These are phyloP conservation scores for Aspergillus baeticus DNA, from an alignment of 495 filamentous ascomycete genomes.

Conservation along the genomic window DNA sequence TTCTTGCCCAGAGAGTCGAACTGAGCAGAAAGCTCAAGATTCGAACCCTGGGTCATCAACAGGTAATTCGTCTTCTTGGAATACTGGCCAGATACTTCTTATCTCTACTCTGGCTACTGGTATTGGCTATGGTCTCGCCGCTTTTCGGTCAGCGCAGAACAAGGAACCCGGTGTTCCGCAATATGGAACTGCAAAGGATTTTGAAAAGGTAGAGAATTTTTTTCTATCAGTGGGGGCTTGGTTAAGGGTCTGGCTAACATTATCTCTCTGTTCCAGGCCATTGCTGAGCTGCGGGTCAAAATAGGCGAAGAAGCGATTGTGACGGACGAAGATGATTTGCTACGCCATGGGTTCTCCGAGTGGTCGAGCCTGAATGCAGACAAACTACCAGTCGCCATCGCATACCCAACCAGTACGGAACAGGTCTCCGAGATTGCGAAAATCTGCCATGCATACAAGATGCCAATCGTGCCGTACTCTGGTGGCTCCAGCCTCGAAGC, in stretches of 20 bases:
- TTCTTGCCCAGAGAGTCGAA: slow-evolving; percentile 12
- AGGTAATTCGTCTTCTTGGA: slow-evolving; percentile 27
- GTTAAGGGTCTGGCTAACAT: not conserved
- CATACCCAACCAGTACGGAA: slow-evolving; percentile 73
- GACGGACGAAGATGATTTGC: slow-evolving; percentile 79
- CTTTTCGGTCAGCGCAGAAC: slow-evolving; percentile 14
- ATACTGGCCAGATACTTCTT: slow-evolving; percentile 28
- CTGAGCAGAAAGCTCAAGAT: slow-evolving; percentile 8
- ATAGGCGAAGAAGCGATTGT: slow-evolving; percentile 74
- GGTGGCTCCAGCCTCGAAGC: slow-evolving; percentile 86
- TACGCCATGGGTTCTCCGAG: slow-evolving; percentile 81
- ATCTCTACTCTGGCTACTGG: slow-evolving; percentile 36
- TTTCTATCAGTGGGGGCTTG: not conserved
- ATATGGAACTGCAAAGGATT: slow-evolving; percentile 42
- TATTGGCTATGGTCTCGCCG: slow-evolving; percentile 37
- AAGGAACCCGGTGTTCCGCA: slow-evolving; percentile 21
- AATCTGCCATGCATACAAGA: slow-evolving; percentile 75
- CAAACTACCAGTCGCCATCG: slow-evolving; percentile 75
- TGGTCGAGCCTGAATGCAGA: slow-evolving; percentile 85
- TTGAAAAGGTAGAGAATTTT: slow-evolving; percentile 34
- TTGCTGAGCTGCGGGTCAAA: slow-evolving; percentile 55
- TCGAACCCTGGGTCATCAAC: slow-evolving; percentile 18
- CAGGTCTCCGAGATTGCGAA: slow-evolving; percentile 79
- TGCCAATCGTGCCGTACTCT: slow-evolving; percentile 84
- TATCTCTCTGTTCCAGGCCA: slow-evolving; percentile 44